Base-by-base conservation (phyloP, 2,329 filamentous ascomycete species). In the Pseudopyrenochaeta lycopersici region DNA sequence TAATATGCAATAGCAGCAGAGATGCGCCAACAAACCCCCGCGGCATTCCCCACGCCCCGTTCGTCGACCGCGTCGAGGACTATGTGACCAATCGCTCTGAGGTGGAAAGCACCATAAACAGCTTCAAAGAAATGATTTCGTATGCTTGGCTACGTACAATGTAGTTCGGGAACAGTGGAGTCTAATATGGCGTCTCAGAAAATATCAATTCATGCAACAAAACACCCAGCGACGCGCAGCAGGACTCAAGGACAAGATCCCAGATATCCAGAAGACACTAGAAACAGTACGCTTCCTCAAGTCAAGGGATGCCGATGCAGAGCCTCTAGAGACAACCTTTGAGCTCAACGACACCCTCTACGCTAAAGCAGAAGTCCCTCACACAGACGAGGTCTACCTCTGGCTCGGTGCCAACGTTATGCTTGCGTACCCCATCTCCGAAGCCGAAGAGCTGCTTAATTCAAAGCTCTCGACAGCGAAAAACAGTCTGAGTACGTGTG, bases 321-420 rank as follows among this genome's bases (percentile, higher is more conserved):
- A 92, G 29, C 88, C 90, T 12, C 88, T 98, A 64, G 90, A 97
- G 76, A 94, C 94, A 27, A 96, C 91, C 1, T 99, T 98, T 74
- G 93, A 97, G 78, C 85, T 99, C 49, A 97, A 97, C 79, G 94
- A 98, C 73, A 99, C 95, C 2, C 83, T 99, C 7, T 97, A 92
- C 72, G 91, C 93, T 17, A 95, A 92, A 75, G 95, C 95, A 11
- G 84, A 87, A 39, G 87, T 98, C 50, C 87, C 89, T 18, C 86
- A 89, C 1, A 92, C 91, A 0, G 88, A 97, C 7, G 94, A 99
- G 74, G 94, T 99, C 11, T 97, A 96, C 73, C 83, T 99, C 48
- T 99, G 95, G 95, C 84, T 99, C n/a, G 95, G 95, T 30, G 94
- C 95, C 52, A 99, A 99, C 68, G 93, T 98, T 42, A 99, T 99